Evolutionary conservation across 805 yeast genomes (phyloP), one percentile per base, ranked within the genome.

Genomic region (Crinitomyces ghanaensis): DNA sequence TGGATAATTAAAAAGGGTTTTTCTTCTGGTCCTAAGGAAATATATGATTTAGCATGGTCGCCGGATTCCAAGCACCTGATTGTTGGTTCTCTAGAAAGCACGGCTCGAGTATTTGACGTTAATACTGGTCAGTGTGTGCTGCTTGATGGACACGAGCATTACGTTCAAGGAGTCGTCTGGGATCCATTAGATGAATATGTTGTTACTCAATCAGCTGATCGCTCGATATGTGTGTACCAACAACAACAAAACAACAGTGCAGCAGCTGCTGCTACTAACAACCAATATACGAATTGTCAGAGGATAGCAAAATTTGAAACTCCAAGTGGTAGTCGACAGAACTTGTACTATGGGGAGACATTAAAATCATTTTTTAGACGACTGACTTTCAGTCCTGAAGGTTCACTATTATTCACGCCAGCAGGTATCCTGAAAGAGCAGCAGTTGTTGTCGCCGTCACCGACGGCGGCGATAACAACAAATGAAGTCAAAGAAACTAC

Each of bases 111-210:
- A 0, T 83, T 75, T 47, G 67, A 68, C 40, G 71, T 69, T 4
- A 48, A 53, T 1, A 65, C 65, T 2, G 91, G 88, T 0, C 59
- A 62, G 19, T 68, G 74, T 43, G 60, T 78, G 1, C 77, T 73
- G 43, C 62, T 77, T 39, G 71, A 72, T 4, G 83, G 80, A 37
- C 97, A 91, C 55, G 62, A 63, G 30, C 95, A 86, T 54, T 88
- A 83, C 46, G 93, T 91, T 2, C 99, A 91, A 56, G 99, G 99
- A 2, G 88, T 91, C 4, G 65, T 79, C 0, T 91, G 97, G 97
- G 98, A 91, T 53, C 98, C 98, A 5, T 51, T 62, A 34, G 74
- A 78, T 41, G 72, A 78, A 52, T 83, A 56, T 44, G 55, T 91
- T 4, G 83, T 86, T 1, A 79, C 95, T 5, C 95, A 86, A 53